Percentiles rank a stretch among this genome's conserved stretches.
Evolutionary conservation across 2,329 filamentous ascomycete genomes (phyloP).

Genomic region (Botrytis byssoidea): DNA sequence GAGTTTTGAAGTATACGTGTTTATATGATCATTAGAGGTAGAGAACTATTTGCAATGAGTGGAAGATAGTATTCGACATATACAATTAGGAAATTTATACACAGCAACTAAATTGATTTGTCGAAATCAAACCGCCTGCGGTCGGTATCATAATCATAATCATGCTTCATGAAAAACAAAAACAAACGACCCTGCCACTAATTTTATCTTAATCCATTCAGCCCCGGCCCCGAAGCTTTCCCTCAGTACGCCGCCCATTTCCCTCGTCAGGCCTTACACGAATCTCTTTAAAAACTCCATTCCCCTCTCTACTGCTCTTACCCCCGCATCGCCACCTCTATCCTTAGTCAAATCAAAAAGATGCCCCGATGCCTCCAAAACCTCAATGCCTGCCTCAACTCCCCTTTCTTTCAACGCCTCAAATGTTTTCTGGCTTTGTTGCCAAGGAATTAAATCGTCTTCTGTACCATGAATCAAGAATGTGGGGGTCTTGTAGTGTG

Average conservation of each 20-base stretch:
- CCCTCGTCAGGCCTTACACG: neutral
- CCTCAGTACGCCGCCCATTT: neutral
- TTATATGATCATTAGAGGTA: neutral
- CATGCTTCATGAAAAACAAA: neutral
- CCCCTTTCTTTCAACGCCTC: constrained; percentile 30
- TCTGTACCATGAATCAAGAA: constrained; percentile 38
- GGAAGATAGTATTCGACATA: neutral
- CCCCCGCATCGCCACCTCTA: constrained; percentile 1
- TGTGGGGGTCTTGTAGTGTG: constrained; percentile 39
- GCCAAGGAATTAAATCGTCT: constrained; percentile 41
- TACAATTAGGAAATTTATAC: neutral
- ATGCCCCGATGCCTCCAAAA: constrained; percentile 11
- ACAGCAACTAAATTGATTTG: neutral
- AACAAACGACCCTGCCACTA: neutral
- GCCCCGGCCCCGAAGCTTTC: neutral
- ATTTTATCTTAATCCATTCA: neutral
- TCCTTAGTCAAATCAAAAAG: constrained; percentile 20
- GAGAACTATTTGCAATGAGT: neutral
- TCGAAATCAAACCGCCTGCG: neutral
- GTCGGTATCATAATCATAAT: neutral
- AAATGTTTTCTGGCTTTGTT: constrained; percentile 33
- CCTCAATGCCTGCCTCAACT: constrained; percentile 13
- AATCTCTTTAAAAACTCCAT: constrained; percentile 5
- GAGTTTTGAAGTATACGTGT: neutral
- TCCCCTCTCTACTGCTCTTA: constrained; percentile 3